phyloP scores from a whole-genome alignment of 1,139 yeast genomes.

The Kodamaea sp. region DNA sequence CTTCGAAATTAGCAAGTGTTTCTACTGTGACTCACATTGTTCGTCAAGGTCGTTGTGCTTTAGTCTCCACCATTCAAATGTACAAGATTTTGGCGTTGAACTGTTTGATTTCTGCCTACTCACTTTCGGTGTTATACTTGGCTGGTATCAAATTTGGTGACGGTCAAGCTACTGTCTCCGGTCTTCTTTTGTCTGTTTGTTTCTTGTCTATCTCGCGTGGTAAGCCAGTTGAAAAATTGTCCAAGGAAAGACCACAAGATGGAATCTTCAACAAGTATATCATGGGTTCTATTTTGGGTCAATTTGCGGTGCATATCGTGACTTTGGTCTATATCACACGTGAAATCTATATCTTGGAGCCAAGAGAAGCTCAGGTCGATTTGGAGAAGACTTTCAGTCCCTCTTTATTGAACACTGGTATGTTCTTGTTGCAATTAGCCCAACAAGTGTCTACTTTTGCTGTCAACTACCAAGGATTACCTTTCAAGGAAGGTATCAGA shows the following conservation, averaged over 20 bases:
- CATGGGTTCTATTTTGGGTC: constrained; percentile 97
- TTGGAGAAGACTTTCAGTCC: constrained; percentile 88
- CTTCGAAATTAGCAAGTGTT: constrained; percentile 90
- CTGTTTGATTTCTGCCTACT: constrained; percentile 95
- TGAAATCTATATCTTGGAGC: constrained; percentile 85
- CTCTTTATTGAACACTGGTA: constrained; percentile 91
- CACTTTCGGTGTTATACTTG: constrained; percentile 86
- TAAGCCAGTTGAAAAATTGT: constrained; percentile 82
- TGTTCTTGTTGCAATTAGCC: constrained; percentile 88
- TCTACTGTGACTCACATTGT: constrained; percentile 90
- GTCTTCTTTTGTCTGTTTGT: constrained; percentile 87
- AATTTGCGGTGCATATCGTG: constrained; percentile 87
- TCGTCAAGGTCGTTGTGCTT: constrained; percentile 98
- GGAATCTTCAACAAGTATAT: constrained; percentile 94
- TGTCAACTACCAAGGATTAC: constrained; percentile 95
- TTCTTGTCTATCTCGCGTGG: constrained; percentile 95
- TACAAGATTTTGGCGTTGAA: constrained; percentile 95
- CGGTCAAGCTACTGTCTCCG: constrained; percentile 93
- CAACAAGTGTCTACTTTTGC: constrained; percentile 98
- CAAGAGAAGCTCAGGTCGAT: constrained; percentile 86
- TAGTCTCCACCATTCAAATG: constrained; percentile 98
- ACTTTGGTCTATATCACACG: constrained; percentile 80
- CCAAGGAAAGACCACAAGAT: constrained; percentile 95
- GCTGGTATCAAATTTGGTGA: constrained; percentile 99
- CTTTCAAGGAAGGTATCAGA: constrained; percentile 87